These are phyloP conservation scores for Arthrobotrys sphaeroides DNA, from an alignment of 2,329 filamentous ascomycete species.

Conservation along the genomic window DNA sequence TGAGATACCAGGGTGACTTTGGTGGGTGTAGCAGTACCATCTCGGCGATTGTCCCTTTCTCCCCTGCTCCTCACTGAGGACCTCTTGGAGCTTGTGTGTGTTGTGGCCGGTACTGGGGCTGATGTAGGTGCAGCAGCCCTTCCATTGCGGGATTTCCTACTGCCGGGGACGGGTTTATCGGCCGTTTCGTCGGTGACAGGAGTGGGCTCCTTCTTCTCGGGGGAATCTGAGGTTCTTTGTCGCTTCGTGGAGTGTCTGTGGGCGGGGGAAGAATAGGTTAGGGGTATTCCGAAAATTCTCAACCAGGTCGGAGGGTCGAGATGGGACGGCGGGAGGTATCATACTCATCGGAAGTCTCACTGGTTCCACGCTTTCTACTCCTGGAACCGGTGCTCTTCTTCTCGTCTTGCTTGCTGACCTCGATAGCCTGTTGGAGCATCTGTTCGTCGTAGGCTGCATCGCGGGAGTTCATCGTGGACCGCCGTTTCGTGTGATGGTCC, in stretches of 20 bases:
- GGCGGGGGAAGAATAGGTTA: conserved; percentile 53
- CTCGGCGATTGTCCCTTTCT: conserved; percentile 52
- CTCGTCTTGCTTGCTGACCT: conserved; percentile 89
- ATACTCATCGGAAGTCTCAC: conserved; percentile 88
- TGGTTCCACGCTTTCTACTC: conserved; percentile 82
- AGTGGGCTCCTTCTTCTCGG: conserved; percentile 66
- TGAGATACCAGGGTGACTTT: conserved; percentile 53
- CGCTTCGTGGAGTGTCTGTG: conserved; percentile 69
- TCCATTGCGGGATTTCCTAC: conserved; percentile 69
- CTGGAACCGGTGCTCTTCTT: conserved; percentile 69
- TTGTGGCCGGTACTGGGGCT: conserved; percentile 48
- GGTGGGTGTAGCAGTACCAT: conserved; percentile 51
- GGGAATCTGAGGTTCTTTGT: conserved; percentile 83
- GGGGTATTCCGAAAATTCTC: conserved; percentile 34
- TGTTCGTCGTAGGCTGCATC: conserved; percentile 96
- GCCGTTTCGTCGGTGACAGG: conserved; percentile 76
- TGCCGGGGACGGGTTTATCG: conserved; percentile 66
- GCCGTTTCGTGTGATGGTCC: conserved; percentile 75
- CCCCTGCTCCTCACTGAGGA: conserved; percentile 45
- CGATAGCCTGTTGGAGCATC: conserved; percentile 87
- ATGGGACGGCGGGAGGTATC: conserved; percentile 61
- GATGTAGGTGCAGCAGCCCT: conserved; percentile 59
- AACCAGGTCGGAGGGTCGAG: conserved; percentile 4
- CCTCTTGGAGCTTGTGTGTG: conserved; percentile 48
- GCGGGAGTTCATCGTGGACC: conserved; percentile 97